phyloP scores from a whole-genome alignment of 2,329 filamentous ascomycete species.

The Curvularia sp. region DNA sequence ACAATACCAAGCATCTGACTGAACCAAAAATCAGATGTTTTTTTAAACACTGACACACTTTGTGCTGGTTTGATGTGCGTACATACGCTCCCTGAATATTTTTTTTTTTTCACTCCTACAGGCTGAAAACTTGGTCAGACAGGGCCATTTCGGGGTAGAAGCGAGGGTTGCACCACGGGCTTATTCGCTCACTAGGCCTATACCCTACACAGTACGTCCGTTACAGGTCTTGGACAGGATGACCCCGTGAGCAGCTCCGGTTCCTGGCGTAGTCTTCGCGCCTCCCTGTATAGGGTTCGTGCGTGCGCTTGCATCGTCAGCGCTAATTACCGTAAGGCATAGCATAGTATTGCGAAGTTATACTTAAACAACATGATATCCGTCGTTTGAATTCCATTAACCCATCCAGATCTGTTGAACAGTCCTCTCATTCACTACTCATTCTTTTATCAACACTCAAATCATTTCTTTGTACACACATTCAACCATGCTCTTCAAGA shows the following conservation, averaged over 20 bases:
- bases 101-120: too few relatives aligned
- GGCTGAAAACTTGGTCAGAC: not conserved
- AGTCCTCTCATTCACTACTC: not conserved
- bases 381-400: not conserved
- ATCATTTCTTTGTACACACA: not conserved
- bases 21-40: not conserved
- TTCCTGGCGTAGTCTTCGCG: not conserved
- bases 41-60: conserved; percentile 6
- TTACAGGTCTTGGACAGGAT: conserved; percentile 21
- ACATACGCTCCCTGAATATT: too few relatives aligned
- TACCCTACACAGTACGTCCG: conserved; percentile 7
- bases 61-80: not conserved
- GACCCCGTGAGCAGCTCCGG: conserved; percentile 14
- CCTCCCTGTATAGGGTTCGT: not conserved
- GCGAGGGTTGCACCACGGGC: conserved; percentile 15
- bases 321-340: conserved; percentile 4
- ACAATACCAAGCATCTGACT: not conserved
- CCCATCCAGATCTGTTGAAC: not conserved
- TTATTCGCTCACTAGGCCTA: conserved; percentile 14
- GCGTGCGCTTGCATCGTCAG: conserved; percentile 1
- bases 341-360: not conserved
- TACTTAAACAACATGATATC: conserved; percentile 4
- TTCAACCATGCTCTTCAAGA: conserved; percentile 42
- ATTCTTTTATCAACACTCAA: not conserved
- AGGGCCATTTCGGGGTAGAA: not conserved